phyloP scores from a whole-genome alignment of 805 yeast species.

The Candida suzukii region DNA sequence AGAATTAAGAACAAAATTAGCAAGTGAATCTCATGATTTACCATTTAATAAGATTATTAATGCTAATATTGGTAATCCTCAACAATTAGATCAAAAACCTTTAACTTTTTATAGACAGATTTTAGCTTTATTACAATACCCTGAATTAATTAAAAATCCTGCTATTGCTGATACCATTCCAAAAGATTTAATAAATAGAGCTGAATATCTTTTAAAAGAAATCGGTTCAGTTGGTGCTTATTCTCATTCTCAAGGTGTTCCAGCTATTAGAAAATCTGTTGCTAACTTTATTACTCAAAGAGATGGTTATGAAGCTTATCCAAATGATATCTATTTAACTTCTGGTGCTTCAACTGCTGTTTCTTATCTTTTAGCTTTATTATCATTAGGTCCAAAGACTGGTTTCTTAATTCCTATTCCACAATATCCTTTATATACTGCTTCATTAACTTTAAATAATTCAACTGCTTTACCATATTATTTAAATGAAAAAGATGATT shows the following conservation, averaged over 20 bases:
- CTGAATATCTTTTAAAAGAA: slow-evolving; percentile 48
- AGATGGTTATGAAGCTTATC: slow-evolving; percentile 65
- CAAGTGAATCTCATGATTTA: slow-evolving; percentile 48
- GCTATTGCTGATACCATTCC: slow-evolving; percentile 35
- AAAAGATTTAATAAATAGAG: slow-evolving; percentile 68
- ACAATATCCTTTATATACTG: slow-evolving; percentile 95
- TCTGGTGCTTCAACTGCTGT: slow-evolving; percentile 96
- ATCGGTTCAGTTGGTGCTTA: slow-evolving; percentile 92
- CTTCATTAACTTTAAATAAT: slow-evolving; percentile 80
- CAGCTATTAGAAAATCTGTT: slow-evolving; percentile 62
- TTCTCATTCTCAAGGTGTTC: slow-evolving; percentile 87
- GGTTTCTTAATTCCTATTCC: slow-evolving; percentile 95
- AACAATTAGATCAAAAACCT: slow-evolving; percentile 91
- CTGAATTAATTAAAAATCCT: slow-evolving; percentile 46
- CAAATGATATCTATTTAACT: slow-evolving; percentile 75
- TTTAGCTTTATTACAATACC: slow-evolving; percentile 78
- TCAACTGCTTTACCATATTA: slow-evolving; percentile 83
- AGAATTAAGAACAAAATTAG: slow-evolving; percentile 55
- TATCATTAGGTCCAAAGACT: slow-evolving; percentile 59
- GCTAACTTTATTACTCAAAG: slow-evolving; percentile 74
- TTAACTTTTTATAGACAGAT: slow-evolving; percentile 94
- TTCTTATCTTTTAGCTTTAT: slow-evolving; percentile 62
- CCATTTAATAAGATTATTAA: slow-evolving; percentile 76
- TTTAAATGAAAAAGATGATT: slow-evolving; percentile 69
- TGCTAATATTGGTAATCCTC: slow-evolving; percentile 97